Evolutionary conservation across 2,329 filamentous ascomycete genomes (phyloP).

Genomic region (Paracorniculantispora psalliotae): DNA sequence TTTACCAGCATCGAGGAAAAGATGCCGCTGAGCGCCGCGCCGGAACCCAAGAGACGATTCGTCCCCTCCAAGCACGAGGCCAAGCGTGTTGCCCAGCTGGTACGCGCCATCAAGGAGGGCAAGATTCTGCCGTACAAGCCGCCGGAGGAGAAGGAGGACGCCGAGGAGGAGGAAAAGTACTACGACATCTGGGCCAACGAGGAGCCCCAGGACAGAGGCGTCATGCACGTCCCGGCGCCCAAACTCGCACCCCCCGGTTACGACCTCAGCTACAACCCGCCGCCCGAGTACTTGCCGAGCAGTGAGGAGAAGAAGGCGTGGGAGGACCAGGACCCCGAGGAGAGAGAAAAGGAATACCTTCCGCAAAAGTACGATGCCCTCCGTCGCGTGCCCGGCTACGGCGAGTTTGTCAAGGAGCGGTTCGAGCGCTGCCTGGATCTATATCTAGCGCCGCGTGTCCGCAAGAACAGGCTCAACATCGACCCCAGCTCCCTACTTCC

Average conservation of each 20-base stretch:
- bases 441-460: conserved; percentile 86
- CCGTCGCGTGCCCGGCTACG: conserved; percentile 88
- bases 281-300: conserved; percentile 86
- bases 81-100: conserved; percentile 94
- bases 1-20: conserved; percentile 86
- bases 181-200: conserved; percentile 98
- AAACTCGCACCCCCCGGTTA: conserved; percentile 92
- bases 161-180: conserved; percentile 67
- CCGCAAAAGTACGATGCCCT: conserved; percentile 78
- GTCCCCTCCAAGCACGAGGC: conserved; percentile 95
- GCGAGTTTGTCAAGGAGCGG: conserved; percentile 84
- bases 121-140: conserved; percentile 87
- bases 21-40: conserved; percentile 91
- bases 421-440: conserved; percentile 95
- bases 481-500: conserved; percentile 89
- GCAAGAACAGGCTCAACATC: conserved; percentile 93
- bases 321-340: conserved; percentile 83
- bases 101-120: conserved; percentile 90
- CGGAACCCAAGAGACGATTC: conserved; percentile 93
- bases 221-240: conserved; percentile 92
- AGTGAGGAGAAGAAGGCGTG: conserved; percentile 78
- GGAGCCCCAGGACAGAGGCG: conserved; percentile 71
- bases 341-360: conserved; percentile 83
- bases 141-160: conserved; percentile 59
- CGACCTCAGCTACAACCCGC: conserved; percentile 94